Evolutionary conservation across 257 asterid genomes (phyloP).

Genomic region (Solanum lycopersicoides): DNA sequence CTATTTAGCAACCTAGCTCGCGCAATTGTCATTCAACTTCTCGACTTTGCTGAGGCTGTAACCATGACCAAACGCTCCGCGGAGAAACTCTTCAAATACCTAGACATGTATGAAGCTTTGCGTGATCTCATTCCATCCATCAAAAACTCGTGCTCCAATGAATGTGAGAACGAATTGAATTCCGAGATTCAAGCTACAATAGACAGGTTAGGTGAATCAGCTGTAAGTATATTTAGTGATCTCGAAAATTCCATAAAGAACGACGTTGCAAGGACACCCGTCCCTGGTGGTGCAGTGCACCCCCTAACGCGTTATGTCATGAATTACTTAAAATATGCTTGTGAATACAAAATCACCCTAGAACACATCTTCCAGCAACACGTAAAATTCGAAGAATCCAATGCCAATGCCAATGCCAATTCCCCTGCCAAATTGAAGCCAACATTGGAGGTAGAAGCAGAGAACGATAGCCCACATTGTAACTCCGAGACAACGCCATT

Average conservation of each 20-base stretch:
- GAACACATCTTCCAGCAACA: slow-evolving; percentile 45
- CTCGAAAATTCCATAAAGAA: slow-evolving; percentile 55
- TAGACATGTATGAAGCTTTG: slow-evolving; percentile 65
- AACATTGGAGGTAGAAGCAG: slow-evolving; percentile 6
- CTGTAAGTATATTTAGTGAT: slow-evolving; percentile 52
- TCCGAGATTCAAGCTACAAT: slow-evolving; percentile 33
- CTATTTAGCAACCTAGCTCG: slow-evolving; percentile 46
- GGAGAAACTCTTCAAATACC: slow-evolving; percentile 71
- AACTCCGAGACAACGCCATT: slow-evolving; percentile 33
- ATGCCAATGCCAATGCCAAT: too few species aligned
- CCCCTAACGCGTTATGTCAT: slow-evolving; percentile 87
- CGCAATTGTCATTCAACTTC: slow-evolving; percentile 56
- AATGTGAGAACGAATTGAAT: slow-evolving; percentile 23
- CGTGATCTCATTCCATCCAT: slow-evolving; percentile 33
- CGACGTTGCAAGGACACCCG: slow-evolving; percentile 43
- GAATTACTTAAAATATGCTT: slow-evolving; percentile 59
- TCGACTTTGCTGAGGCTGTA: slow-evolving; percentile 69
- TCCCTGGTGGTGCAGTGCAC: slow-evolving; percentile 93
- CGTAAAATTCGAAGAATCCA: background rate
- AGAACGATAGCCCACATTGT: slow-evolving; percentile 29
- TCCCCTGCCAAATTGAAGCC: background rate
- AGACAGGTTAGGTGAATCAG: slow-evolving; percentile 57
- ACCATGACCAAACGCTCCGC: slow-evolving; percentile 62
- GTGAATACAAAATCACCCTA: slow-evolving; percentile 54
- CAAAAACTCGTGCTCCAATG: slow-evolving; percentile 15